phyloP scores from a whole-genome alignment of 768 basidiomycete species.

The Lactifluus hygrophoroides region DNA sequence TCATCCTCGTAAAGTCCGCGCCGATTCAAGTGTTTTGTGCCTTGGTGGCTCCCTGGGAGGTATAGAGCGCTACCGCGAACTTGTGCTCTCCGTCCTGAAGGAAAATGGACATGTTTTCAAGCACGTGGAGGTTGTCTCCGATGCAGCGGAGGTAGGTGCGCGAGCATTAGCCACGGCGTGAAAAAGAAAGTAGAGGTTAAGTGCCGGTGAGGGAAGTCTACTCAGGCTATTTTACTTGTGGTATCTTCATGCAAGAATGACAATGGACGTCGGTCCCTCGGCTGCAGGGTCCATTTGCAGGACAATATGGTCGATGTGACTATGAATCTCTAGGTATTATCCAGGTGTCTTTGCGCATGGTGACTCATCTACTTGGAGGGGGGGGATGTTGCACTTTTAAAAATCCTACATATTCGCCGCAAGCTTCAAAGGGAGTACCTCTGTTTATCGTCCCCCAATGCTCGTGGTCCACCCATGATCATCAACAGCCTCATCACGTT shows the following conservation, averaged over 20 bases:
- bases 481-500: neutral
- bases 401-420: neutral
- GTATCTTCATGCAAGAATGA: neutral
- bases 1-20: slow-evolving; percentile 30
- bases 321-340: neutral
- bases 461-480: neutral
- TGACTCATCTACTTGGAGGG: no score
- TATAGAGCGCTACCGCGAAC: slow-evolving; percentile 46
- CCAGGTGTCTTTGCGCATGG: neutral
- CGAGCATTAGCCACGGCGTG: slow-evolving; percentile 37
- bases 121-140: slow-evolving; percentile 57
- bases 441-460: neutral
- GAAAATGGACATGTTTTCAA: slow-evolving; percentile 54
- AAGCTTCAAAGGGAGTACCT: neutral
- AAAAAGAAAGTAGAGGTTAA: slow-evolving; percentile 1
- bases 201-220: neutral
- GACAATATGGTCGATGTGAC: neutral
- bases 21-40: slow-evolving; percentile 53
- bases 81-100: slow-evolving; percentile 47
- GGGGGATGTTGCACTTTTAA: neutral
- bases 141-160: slow-evolving; percentile 61
- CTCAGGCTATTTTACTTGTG: neutral
- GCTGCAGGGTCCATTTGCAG: neutral
- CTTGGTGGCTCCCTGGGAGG: slow-evolving; percentile 77
- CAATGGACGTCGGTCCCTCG: neutral